phyloP scores from a whole-genome alignment of 306 rosid genomes.

The Trifolium fragiferum region DNA sequence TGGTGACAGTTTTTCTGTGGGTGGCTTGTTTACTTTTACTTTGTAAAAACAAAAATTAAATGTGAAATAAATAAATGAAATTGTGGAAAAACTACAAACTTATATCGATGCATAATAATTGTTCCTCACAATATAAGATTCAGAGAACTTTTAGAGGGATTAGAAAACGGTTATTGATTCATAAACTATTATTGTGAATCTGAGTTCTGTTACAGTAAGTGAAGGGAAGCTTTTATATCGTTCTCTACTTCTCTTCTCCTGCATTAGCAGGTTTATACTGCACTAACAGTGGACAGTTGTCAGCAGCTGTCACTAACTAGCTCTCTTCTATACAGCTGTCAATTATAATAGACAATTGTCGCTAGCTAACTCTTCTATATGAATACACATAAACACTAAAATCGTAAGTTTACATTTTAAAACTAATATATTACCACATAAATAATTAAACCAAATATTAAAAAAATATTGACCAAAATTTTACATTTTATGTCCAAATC shows the following conservation, averaged over 20 bases:
- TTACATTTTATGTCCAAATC: not conserved
- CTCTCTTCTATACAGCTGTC: not conserved
- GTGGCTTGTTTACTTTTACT: constrained; percentile 24
- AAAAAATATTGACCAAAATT: not conserved
- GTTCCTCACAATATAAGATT: not conserved
- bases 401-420: not conserved
- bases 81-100: not conserved
- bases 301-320: not conserved
- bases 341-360: not conserved
- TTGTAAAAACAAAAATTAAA: not conserved
- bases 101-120: not conserved
- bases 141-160: not conserved
- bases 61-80: not conserved
- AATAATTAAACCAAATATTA: not conserved
- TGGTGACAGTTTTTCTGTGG: constrained; percentile 21
- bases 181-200: not conserved
- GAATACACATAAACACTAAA: not conserved
- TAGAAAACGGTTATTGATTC: not conserved
- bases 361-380: not conserved
- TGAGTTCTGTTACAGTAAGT: not conserved
- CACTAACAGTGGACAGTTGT: no score
- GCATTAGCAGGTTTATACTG: not conserved
- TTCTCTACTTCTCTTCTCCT: not conserved
- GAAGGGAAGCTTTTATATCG: not conserved
- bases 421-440: not conserved